A percentile compares a stretch with the other conserved stretches of the same genome.
Evolutionary conservation across 2,329 filamentous ascomycete species (phyloP).

Genomic region (Botrytis hyacinthi): DNA sequence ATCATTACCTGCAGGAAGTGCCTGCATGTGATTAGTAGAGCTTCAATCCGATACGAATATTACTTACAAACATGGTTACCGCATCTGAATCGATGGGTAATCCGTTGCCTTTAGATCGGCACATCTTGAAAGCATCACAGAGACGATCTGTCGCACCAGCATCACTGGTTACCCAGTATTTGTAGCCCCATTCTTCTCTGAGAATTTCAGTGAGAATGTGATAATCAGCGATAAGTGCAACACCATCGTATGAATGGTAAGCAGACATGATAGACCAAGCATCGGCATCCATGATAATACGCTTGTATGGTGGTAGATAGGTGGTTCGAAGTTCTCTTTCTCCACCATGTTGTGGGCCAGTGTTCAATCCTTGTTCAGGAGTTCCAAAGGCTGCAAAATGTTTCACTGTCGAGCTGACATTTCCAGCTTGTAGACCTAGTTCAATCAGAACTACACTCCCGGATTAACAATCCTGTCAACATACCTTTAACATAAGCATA

Average conservation of each 20-base stretch:
- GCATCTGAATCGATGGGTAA: constrained; percentile 61
- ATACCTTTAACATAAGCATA: constrained; percentile 60
- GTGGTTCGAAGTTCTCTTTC: constrained; percentile 55
- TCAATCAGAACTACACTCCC: constrained; percentile 39
- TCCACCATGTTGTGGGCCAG: constrained; percentile 54
- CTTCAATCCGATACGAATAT: not conserved
- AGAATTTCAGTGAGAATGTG: constrained; percentile 67
- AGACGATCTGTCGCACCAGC: constrained; percentile 70
- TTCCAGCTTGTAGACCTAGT: constrained; percentile 59
- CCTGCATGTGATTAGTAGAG: constrained; percentile 35
- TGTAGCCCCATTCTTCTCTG: constrained; percentile 69
- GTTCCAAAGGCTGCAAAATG: constrained; percentile 69
- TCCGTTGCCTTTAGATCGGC: constrained; percentile 44
- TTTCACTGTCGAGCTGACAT: constrained; percentile 71
- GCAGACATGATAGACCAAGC: constrained; percentile 71
- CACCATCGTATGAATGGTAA: constrained; percentile 72
- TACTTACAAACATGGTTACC: constrained; percentile 55
- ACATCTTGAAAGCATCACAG: constrained; percentile 63
- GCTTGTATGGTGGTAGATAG: constrained; percentile 61
- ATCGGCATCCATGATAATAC: constrained; percentile 67
- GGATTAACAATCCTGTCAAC: constrained; percentile 40
- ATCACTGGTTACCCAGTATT: constrained; percentile 65
- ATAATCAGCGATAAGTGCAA: constrained; percentile 64
- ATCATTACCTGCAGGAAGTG: constrained; percentile 67
- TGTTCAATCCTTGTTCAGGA: constrained; percentile 72